phyloP scores from a whole-genome alignment of 176 grass and related monocot genomes.

The Carex kokanica region DNA sequence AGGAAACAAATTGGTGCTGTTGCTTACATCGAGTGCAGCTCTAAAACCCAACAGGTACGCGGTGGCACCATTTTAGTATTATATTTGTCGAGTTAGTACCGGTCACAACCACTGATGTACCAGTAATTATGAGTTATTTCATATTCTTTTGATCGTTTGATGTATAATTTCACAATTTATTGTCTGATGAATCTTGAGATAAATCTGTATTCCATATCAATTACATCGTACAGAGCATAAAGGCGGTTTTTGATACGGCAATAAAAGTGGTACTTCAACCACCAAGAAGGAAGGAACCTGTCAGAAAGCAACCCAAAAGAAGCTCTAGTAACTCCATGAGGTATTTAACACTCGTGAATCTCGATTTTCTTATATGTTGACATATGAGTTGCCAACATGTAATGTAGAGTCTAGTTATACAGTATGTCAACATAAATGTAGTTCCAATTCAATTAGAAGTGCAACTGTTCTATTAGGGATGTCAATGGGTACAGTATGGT shows the following conservation, averaged over 20 bases:
- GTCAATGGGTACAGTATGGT: no score
- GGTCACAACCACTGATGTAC: not conserved
- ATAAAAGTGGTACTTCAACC: constrained; percentile 86
- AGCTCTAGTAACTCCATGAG: constrained; percentile 37
- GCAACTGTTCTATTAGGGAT: not conserved
- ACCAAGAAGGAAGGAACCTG: constrained; percentile 50
- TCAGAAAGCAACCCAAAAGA: constrained; percentile 43
- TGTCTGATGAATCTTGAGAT: not conserved
- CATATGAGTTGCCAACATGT: not conserved
- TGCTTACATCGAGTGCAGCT: constrained; percentile 73
- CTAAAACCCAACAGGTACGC: constrained; percentile 62
- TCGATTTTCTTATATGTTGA: not conserved
- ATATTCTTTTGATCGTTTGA: not conserved
- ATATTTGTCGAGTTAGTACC: not conserved
- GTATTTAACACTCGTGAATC: constrained; percentile 24
- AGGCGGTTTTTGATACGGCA: constrained; percentile 66
- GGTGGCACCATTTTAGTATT: not conserved
- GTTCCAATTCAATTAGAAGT: not conserved
- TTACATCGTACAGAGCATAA: constrained; percentile 44
- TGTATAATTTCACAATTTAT: not conserved
- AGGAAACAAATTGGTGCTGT: constrained; percentile 62
- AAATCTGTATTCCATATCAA: not conserved
- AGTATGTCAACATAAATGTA: not conserved
- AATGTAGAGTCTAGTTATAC: not conserved
- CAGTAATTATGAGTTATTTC: not conserved